Conservation (phyloP, 2,329 filamentous ascomycete species). For the Aspergillus unguis region DNA sequence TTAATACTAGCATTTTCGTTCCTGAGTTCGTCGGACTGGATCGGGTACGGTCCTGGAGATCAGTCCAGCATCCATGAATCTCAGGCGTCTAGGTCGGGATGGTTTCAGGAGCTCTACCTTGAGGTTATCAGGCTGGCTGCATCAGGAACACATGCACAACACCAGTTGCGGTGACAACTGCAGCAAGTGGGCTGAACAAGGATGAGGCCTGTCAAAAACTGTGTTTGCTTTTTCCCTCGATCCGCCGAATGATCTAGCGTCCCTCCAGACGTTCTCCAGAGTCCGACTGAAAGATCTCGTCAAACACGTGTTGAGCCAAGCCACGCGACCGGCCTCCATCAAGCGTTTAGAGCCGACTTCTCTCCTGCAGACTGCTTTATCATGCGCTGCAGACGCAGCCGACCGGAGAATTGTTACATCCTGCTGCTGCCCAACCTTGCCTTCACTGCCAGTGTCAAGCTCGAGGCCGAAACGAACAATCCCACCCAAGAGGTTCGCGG, state of each 20-base stretch:
- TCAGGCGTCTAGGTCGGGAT: no score
- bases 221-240: neutral
- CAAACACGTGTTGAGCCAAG: neutral
- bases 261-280: no score
- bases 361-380: neutral
- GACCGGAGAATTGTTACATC: neutral
- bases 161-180: neutral
- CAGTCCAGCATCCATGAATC: neutral
- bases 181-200: neutral
- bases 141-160: constrained; percentile 1
- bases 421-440: neutral
- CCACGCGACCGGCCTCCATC: neutral
- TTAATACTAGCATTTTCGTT: neutral
- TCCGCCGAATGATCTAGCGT: no score
- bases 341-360: neutral
- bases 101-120: no score
- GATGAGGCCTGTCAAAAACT: neutral
- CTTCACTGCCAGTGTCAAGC: neutral
- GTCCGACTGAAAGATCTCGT: neutral
- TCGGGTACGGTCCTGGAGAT: neutral
- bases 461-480: no score
- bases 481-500: no score
- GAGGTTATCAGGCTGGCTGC: no score
- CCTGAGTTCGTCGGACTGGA: neutral
- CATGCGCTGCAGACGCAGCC: neutral